These are phyloP conservation scores for Glonium stellatum DNA, from an alignment of 495 filamentous ascomycete species.

Conservation along the genomic window DNA sequence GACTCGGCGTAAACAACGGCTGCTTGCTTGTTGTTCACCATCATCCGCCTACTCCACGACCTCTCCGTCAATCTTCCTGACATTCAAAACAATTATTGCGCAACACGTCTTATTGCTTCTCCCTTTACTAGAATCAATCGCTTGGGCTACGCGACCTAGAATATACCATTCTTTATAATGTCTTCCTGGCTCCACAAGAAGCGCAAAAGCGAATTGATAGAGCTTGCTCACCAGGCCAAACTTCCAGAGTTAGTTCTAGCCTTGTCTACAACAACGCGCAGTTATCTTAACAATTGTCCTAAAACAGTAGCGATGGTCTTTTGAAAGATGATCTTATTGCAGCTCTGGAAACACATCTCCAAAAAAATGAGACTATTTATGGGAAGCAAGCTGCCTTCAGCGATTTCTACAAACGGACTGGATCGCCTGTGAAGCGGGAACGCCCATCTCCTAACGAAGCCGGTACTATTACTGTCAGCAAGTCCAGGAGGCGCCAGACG, in stretches of 20 bases:
- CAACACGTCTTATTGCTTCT: constrained; percentile 3
- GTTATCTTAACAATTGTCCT: constrained; percentile 14
- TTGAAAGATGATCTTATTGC: constrained; percentile 79
- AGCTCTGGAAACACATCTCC: constrained; percentile 68
- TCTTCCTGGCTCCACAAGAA: constrained; percentile 74
- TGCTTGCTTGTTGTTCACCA: too few relatives aligned
- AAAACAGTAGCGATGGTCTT: constrained; percentile 56
- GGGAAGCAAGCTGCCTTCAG: constrained; percentile 55
- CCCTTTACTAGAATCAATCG: constrained; percentile 34
- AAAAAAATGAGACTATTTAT: constrained; percentile 55
- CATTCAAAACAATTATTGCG: constrained; percentile 2
- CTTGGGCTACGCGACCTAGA: constrained; percentile 41
- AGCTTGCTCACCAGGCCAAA: constrained; percentile 66
- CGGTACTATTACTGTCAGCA: constrained; percentile 36
- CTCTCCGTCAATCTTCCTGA: constrained; percentile 3
- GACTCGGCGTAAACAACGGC: too few relatives aligned
- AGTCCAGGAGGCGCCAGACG: constrained; percentile 32
- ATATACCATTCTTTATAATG: constrained; percentile 42
- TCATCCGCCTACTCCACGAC: neutral
- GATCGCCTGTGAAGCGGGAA: constrained; percentile 75
- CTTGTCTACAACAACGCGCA: constrained; percentile 2
- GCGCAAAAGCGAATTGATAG: constrained; percentile 73
- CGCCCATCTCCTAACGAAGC: constrained; percentile 34
- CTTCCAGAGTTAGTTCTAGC: constrained; percentile 56
- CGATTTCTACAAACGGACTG: constrained; percentile 68